Evolutionary conservation across 2,329 filamentous ascomycete genomes (phyloP).

Genomic region (Pseudogymnoascus sp.): DNA sequence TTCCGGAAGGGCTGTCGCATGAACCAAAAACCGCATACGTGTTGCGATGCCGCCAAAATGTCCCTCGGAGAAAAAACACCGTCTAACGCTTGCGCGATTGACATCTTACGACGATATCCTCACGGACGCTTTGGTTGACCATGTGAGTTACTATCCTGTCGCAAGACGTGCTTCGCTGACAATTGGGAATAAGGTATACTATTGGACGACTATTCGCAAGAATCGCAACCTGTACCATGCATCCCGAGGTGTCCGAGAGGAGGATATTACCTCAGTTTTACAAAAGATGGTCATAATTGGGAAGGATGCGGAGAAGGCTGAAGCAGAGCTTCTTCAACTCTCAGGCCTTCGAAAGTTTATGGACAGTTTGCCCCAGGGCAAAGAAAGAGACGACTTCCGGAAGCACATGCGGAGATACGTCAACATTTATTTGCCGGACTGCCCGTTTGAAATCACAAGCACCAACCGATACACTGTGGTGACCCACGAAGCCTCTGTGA

Average conservation of each 20-base stretch:
- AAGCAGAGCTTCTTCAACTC: constrained; percentile 62
- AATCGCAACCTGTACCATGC: constrained; percentile 81
- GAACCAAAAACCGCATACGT: constrained; percentile 9
- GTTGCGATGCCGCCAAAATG: constrained; percentile 35
- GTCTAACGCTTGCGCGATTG: constrained; percentile 77
- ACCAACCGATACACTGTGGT: constrained; percentile 94
- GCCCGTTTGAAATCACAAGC: constrained; percentile 84
- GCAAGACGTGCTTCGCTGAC: not conserved
- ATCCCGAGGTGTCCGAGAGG: constrained; percentile 66
- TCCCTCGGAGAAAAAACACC: constrained; percentile 52
- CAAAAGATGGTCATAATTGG: constrained; percentile 62
- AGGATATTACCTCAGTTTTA: constrained; percentile 52
- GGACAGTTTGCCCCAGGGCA: constrained; percentile 57
- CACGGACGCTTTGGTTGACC: constrained; percentile 90
- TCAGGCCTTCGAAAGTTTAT: constrained; percentile 66
- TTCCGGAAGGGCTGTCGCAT: constrained; percentile 15
- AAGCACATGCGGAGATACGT: constrained; percentile 84
- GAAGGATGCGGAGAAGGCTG: constrained; percentile 63
- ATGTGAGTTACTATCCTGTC: constrained; percentile 52
- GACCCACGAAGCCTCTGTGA: constrained; percentile 79
- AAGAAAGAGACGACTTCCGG: constrained; percentile 79
- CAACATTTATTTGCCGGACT: constrained; percentile 86
- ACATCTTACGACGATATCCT: constrained; percentile 91
- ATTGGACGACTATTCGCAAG: constrained; percentile 94
- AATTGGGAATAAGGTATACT: constrained; percentile 60